Percentiles rank a stretch among this genome's conserved stretches.
Evolutionary conservation across 2,329 filamentous ascomycete species (phyloP).

Genomic region (Fusarium sp.): DNA sequence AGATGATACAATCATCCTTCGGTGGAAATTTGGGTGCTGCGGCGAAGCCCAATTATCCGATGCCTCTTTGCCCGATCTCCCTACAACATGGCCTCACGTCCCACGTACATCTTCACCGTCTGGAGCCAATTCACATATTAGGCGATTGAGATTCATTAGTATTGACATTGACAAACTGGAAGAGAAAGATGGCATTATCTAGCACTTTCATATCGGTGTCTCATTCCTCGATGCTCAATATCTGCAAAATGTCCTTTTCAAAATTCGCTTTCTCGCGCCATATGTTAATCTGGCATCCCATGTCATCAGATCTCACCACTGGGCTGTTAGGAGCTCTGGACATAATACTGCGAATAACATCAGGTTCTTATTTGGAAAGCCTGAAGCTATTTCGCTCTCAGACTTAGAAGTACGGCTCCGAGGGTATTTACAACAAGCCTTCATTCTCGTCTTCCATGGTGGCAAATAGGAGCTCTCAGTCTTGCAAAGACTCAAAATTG

Average conservation of each 20-base stretch:
- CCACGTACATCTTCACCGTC: neutral
- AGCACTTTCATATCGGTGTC: constrained; percentile 24
- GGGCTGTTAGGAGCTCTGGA: constrained; percentile 3
- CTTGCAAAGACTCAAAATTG: constrained; percentile 30
- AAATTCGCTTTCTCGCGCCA: neutral
- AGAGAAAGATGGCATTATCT: constrained; percentile 17
- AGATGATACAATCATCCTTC: constrained; percentile 31
- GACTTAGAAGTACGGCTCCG: constrained; percentile 2
- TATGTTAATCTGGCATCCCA: constrained; percentile 6
- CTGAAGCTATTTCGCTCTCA: neutral
- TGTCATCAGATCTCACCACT: constrained; percentile 17
- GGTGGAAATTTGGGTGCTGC: constrained; percentile 31
- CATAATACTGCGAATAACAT: neutral
- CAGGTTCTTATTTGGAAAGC: constrained; percentile 26
- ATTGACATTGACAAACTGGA: constrained; percentile 31
- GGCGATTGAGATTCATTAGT: constrained; percentile 25
- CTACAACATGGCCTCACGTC: constrained; percentile 14
- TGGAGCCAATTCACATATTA: constrained; percentile 4
- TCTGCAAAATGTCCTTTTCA: constrained; percentile 8
- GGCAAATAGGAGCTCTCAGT: constrained; percentile 20
- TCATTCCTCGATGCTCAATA: constrained; percentile 22
- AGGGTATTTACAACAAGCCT: neutral
- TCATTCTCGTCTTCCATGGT: constrained; percentile 25
- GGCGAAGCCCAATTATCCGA: neutral
- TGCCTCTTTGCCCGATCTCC: constrained; percentile 7